Percentiles rank a stretch among this genome's conserved stretches.
Conservation (phyloP, 2,329 filamentous ascomycete species). For the Rhexocercosporidium sp. region DNA sequence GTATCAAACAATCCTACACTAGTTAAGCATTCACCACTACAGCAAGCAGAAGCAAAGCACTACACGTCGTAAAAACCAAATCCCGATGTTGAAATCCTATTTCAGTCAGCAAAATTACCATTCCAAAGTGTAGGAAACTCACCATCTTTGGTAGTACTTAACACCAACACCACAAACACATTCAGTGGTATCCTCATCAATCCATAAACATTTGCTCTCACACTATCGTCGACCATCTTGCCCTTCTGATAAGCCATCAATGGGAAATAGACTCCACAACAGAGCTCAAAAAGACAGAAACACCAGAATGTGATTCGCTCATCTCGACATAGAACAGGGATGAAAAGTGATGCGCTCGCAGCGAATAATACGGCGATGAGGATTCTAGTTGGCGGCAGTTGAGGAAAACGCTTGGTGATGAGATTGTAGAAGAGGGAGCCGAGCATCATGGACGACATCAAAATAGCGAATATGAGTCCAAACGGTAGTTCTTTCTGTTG, state of each 20-base stretch:
- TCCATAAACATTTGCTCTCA: constrained; percentile 58
- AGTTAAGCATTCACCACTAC: background rate
- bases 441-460: constrained; percentile 64
- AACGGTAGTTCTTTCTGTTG: constrained; percentile 45
- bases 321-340: constrained; percentile 49
- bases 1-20: background rate
- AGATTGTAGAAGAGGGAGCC: constrained; percentile 58
- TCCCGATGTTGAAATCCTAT: background rate
- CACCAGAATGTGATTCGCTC: constrained; percentile 57
- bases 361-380: constrained; percentile 46
- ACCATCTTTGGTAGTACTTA: constrained; percentile 52
- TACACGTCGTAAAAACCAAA: background rate
- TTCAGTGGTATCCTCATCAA: constrained; percentile 63
- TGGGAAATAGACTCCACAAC: constrained; percentile 62
- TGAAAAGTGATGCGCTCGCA: constrained; percentile 46
- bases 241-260: constrained; percentile 60
- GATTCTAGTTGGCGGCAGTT: constrained; percentile 30
- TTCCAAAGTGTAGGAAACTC: no score
- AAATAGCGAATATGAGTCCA: constrained; percentile 58
- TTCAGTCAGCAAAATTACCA: background rate
- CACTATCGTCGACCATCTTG: constrained; percentile 55
- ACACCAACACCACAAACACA: constrained; percentile 55
- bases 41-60: background rate
- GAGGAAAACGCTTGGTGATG: constrained; percentile 6
- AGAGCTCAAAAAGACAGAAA: constrained; percentile 61